Evolutionary conservation across 2,329 filamentous ascomycete genomes (phyloP), one percentile per base, ranked within the genome.

Genomic region (Alternaria ethzedia): DNA sequence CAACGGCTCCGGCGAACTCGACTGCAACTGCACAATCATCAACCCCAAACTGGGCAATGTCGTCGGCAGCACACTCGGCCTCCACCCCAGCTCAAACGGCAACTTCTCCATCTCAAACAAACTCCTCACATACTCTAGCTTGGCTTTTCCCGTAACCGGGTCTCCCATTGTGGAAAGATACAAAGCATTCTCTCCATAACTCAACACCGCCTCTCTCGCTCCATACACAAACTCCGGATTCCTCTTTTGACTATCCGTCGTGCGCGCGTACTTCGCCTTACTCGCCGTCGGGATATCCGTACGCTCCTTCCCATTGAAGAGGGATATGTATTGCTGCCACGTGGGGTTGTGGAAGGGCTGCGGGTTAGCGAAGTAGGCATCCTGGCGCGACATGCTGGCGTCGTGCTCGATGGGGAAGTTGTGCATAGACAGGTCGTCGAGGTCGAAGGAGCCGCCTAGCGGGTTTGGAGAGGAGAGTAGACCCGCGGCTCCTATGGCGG

Each of bases 391-490:
- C 9, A 71, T 66, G 12, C 55, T 61, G 6, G 68, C 69, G 56
- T 71, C 69, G 52, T 71, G 69, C 47, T 71, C 69, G 44, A 70
- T 71, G 36, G 69, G 67, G 46, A 70, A 70, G 45, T 71, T 71
- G 51, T 71, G 69, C 59, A 50, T 45, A 45, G 56, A 57, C 4
- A 71, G 21, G 10, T 71, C 61, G 50, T 56, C 21, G 4, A 71
- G 64, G 57, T 70, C 66, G 61, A 71, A 71, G 20, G 66, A 65
- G 47, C 68, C 66, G 20, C 44, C 57, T 2, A 70, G 63, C 0
- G 69, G 66, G 30, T 69, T 63, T 3, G 66, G 61, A 1, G 67
- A 69, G 36, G 69, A 21, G n/a, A 67, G 59, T 0, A 71, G 59
- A 3, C 65, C 69, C 0, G 60, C 60, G 15, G 57, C 66, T 13